phyloP scores from a whole-genome alignment of 495 filamentous ascomycete species.

The Trypethelium eluteriae region DNA sequence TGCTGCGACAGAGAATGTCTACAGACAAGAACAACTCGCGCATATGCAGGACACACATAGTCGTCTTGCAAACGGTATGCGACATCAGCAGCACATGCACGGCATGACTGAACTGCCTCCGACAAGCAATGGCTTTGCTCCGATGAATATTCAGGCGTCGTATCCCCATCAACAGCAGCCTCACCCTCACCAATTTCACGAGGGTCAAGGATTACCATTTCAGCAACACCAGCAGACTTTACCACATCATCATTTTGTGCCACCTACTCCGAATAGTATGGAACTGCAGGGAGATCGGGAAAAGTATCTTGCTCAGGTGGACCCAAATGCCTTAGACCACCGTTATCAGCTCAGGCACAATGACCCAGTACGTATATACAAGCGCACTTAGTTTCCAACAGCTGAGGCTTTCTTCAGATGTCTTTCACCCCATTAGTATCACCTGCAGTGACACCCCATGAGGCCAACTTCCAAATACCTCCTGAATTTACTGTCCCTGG shows the following conservation, averaged over 20 bases:
- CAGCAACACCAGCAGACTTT: neutral
- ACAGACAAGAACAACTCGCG: neutral
- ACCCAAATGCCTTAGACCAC: slow-evolving; percentile 59
- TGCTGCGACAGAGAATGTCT: neutral
- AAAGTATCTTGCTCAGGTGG: slow-evolving; percentile 53
- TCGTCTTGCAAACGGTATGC: neutral
- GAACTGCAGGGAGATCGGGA: slow-evolving; percentile 68
- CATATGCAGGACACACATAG: neutral
- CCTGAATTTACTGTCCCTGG: slow-evolving; percentile 74
- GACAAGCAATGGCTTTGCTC: slow-evolving; percentile 14
- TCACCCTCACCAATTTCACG: neutral
- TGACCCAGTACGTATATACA: slow-evolving; percentile 56
- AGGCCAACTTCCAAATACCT: slow-evolving; percentile 68
- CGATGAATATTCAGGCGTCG: slow-evolving; percentile 19
- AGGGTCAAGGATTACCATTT: neutral
- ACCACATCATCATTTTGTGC: slow-evolving; percentile 42
- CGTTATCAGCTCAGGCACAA: slow-evolving; percentile 67
- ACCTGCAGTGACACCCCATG: slow-evolving; percentile 86
- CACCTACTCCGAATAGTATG: slow-evolving; percentile 87
- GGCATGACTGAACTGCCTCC: neutral
- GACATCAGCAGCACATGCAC: slow-evolving; percentile 9
- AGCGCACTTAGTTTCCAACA: neutral
- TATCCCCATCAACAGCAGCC: slow-evolving; percentile 12
- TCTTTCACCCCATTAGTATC: slow-evolving; percentile 91
- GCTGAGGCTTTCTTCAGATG: slow-evolving; percentile 46